phyloP scores from a whole-genome alignment of 768 basidiomycete species.

The Rubroboletus pulcherrimus region DNA sequence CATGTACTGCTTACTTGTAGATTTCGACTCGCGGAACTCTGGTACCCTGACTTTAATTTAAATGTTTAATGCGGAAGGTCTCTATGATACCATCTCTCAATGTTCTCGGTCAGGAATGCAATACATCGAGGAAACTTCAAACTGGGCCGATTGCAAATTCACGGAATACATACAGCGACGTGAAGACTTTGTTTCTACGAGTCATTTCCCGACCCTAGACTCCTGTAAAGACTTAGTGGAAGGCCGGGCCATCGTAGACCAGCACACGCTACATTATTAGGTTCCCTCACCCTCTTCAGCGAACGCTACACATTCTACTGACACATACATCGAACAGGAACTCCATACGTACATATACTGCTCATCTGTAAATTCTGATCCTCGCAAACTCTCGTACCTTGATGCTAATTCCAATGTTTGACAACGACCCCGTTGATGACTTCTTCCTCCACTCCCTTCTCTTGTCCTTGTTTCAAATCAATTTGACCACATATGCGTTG shows the following conservation, averaged over 20 bases:
- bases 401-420: slow-evolving; percentile 49
- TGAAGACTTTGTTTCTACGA: no score
- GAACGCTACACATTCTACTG: not conserved
- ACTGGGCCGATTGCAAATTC: no score
- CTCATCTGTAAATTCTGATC: no score
- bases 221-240: no score
- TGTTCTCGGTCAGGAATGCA: no score
- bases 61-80: not conserved
- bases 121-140: no score
- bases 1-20: slow-evolving; percentile 21
- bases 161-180: no score
- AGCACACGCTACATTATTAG: not conserved
- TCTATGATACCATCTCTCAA: not conserved
- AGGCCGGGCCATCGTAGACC: not conserved
- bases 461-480: slow-evolving; percentile 38
- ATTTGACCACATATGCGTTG: slow-evolving; percentile 48
- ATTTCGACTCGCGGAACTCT: slow-evolving; percentile 1
- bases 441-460: slow-evolving; percentile 51
- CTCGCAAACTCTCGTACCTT: not conserved
- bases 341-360: not conserved
- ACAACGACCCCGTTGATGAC: slow-evolving; percentile 52
- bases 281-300: not conserved
- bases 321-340: not conserved
- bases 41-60: not conserved
- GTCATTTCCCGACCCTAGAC: no score